A percentile compares a stretch with the other conserved stretches of the same genome.
Conservation (phyloP, 768 basidiomycete species). For the Kwoniella newhampshirensis region DNA sequence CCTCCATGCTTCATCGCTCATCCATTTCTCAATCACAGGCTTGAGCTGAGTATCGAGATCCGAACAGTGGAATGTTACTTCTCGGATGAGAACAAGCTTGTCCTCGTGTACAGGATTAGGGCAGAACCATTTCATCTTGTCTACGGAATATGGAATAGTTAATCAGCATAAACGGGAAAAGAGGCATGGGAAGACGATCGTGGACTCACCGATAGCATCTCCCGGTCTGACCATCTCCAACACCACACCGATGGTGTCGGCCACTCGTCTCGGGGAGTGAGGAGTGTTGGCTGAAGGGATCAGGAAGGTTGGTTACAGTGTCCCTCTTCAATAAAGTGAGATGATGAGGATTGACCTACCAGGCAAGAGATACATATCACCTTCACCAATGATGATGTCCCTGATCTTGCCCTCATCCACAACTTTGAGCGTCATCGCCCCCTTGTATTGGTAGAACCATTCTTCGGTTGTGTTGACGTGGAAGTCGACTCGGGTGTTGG, state of each 20-base stretch:
- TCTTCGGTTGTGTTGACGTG: conserved; percentile 98
- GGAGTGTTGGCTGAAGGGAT: conserved; percentile 75
- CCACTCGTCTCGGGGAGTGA: conserved; percentile 89
- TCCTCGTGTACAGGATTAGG: conserved; percentile 59
- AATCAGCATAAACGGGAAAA: not conserved
- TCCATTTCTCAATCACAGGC: conserved; percentile 84
- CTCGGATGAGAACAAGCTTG: conserved; percentile 71
- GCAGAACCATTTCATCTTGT: conserved; percentile 92
- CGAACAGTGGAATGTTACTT: conserved; percentile 80
- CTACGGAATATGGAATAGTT: conserved; percentile 56
- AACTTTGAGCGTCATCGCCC: conserved; percentile 82
- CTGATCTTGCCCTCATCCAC: conserved; percentile 59
- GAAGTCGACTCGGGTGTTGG: conserved; percentile 90
- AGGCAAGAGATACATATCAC: conserved; percentile 94
- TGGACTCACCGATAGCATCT: conserved; percentile 66
- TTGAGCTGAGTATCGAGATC: conserved; percentile 93
- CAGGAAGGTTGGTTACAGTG: no score
- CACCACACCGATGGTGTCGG: conserved; percentile 86
- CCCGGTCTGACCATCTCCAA: conserved; percentile 79
- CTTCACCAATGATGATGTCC: conserved; percentile 87
- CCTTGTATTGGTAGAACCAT: conserved; percentile 98
- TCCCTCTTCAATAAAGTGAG: no score
- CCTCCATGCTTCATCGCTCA: conserved; percentile 64
- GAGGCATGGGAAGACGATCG: not conserved
- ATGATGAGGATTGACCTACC: conserved; percentile 58